Base-by-base conservation (phyloP, 345 rosid species). In the Arabis hirsuta region DNA sequence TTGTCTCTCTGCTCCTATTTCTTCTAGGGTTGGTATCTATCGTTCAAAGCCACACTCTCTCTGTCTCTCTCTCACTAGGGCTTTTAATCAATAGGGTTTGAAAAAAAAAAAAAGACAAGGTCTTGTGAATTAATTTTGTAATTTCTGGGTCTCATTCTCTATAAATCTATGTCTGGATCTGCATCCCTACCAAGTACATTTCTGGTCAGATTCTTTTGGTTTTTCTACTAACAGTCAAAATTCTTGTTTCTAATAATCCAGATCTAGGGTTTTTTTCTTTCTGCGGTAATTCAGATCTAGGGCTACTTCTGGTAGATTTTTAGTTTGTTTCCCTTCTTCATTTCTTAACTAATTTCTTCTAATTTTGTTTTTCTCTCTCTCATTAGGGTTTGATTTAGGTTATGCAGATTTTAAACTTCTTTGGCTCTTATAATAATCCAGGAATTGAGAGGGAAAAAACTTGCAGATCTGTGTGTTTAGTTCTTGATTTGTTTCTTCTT, bases 11-110 rank as follows among this genome's bases (percentile, higher is more conserved):
- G 42, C 22, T 69, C 29, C 70, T 76, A 38, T 55, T 27, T 55
- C 71, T 46, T 42, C 38, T 76, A 69, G 79, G 75, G 71, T 62
- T 76, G 63, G 76, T 76, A 16, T 55, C 51, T 62, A 75, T 68
- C 76, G 41, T 63, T 63, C 38, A 45, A 55, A 58, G 31, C 62
- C 78, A 20, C 77, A 34, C 38, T 3, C 32, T 9, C 44, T 55
- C 64, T 24, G 12, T 32, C 63, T 32, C 55, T 54, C 43, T 32
- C 65, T 19, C 62, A 19, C 62, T 69, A 69, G 71, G 66, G 75
- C 59, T 55, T 61, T 36, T 45, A 27, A 6, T 55, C 62, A 45
- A 12, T 70, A 69, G 75, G 75, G 61, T 63, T 69, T 63, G 59
- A 55, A 61, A 52, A 74, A 19, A 41, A 65, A 9, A 65, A 7